Base-by-base conservation (phyloP, 1,284 basidiomycete species). In the Leccinum solheimii region DNA sequence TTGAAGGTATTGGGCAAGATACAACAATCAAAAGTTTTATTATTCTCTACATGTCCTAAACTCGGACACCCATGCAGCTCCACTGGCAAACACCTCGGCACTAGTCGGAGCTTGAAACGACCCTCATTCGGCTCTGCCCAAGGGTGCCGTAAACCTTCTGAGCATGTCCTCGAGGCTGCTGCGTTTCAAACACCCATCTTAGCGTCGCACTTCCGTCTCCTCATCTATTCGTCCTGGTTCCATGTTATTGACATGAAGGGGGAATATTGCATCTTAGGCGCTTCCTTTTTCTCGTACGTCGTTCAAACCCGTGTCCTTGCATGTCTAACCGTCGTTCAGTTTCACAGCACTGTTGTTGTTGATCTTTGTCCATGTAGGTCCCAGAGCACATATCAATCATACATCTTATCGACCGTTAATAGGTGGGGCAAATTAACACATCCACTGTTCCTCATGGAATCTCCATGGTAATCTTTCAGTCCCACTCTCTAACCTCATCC, bases 371-470 rank as follows among this genome's bases (percentile, higher is more conserved):
- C 89, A 92, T 82, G 90, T 90, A 72, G 66, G 86, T 76, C 55
- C 61, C 62, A 51, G 55, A 48, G 59, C 56, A 66, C 58, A 62
- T 56, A 56, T 69, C 65, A 66, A 19, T 55, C 56, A 21, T 62
- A 62, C 26, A 75, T 76, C 74, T 78, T 69, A 79, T 76, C 70
- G 59, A 60, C 19, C 45, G 55, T 62, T 56, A 64, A 55, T 65
- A 93, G 91, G 84, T 92, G 61, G 90, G 88, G 59, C 91, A 92
- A 83, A 91, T 88, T 71, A 92, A 86, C 73, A 88, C 88, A 52
- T 85, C 87, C 21, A 80, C 78, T 38, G 86, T 91, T 27, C 88
- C 90, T 64, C 83, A 84, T 64, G 82, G 81, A 63, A 85, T 93
- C 63, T 81, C 83, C 62, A 88, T 93, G 89, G 90, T 90, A 72